Evolutionary conservation across 495 filamentous ascomycete species (phyloP), one percentile per base, ranked within the genome.

Genomic region (Letharia lupina): DNA sequence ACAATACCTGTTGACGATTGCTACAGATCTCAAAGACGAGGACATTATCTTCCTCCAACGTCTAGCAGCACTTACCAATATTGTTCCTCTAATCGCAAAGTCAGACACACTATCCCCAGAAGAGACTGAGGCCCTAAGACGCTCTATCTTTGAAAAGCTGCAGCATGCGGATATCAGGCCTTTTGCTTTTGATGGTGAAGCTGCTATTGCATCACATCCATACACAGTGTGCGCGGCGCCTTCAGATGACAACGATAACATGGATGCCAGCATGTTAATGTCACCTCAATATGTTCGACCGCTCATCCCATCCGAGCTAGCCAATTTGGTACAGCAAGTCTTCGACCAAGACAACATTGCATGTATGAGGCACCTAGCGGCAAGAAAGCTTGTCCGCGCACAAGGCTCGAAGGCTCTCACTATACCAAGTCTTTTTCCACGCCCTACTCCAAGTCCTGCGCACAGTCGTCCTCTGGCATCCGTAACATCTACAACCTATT

Each of bases 181-280:
- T 3, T 96, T 96, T 72, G 78, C 87, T 42, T 91, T 95, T 66
- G 82, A 83, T 28, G 11, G 64, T 13, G 63, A 72, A 1, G 69
- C 70, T 48, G 59, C 68, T 20, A 71, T 74, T 28, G 62, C 69
- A 6, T 69, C 75, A 20, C 69, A 77, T 12, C 86, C 91, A 11
- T 96, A 89, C 74, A 87, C 91, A 11, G 83, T 96, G 50, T 98
- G 95, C 33, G 95, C 90, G 28, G 84, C 84, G 16, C 81, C 86
- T 47, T 85, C 84, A 15, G 84, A 84, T 60, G 92, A 99, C 74
- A 78, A 87, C 61, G 92, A 96, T 33, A 88, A 82, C 57, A 96
- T 99, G 91, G 94, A 99, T 72, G 94, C 94, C 39, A 95, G 90
- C 71, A 83, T 94, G 1, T 81, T 99, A 18, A 99, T 99, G 94